Percentiles rank a stretch among this genome's conserved stretches.
Evolutionary conservation across 164 flowering plant species (phyloP).

Genomic region (Sedum album): DNA sequence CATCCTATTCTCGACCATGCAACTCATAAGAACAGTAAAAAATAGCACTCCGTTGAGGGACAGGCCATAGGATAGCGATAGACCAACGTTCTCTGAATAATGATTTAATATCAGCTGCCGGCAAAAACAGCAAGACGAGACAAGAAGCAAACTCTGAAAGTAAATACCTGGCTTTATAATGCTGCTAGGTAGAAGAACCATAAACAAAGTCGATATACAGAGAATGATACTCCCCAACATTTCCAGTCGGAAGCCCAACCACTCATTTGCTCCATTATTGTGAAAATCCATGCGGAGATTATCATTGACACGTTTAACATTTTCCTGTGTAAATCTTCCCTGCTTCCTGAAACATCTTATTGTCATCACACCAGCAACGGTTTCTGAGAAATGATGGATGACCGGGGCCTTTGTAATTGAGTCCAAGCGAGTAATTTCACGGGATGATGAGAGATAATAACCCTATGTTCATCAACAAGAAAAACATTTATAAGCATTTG

Average conservation of each 20-base stretch:
- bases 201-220: too few relatives aligned
- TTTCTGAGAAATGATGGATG: conserved; percentile 94
- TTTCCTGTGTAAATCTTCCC: too few relatives aligned
- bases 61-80: conserved; percentile 87
- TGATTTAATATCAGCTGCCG: not conserved
- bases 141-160: not conserved
- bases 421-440: too few relatives aligned
- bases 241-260: too few relatives aligned
- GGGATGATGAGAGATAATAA: conserved; percentile 66
- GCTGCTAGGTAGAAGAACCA: conserved; percentile 81
- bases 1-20: conserved; percentile 80
- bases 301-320: too few relatives aligned
- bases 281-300: too few relatives aligned
- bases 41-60: too few relatives aligned
- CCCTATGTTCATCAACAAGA: conserved; percentile 36
- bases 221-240: too few relatives aligned
- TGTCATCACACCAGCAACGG: too few relatives aligned
- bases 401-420: conserved; percentile 92
- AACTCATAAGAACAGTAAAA: conserved; percentile 63
- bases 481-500: not conserved
- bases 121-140: not conserved
- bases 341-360: conserved; percentile 79
- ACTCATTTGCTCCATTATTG: too few relatives aligned
- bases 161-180: conserved; percentile 64
- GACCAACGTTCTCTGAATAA: conserved; percentile 62